Conservation (phyloP, 495 filamentous ascomycete genomes). For the Aspergillus nidulans region DNA sequence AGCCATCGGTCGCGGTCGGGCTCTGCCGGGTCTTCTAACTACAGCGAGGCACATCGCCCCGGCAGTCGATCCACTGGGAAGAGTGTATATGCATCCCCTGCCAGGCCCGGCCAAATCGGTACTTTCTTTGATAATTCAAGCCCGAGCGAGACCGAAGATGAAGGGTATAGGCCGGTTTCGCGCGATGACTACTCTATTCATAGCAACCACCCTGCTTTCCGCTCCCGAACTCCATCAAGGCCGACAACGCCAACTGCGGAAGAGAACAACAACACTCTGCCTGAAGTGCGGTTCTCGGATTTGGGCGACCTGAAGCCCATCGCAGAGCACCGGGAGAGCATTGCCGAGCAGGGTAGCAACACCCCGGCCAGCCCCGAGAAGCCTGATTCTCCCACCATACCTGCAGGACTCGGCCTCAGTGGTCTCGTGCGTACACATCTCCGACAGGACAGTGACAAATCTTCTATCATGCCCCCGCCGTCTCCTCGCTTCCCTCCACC, state of each 20-base stretch:
- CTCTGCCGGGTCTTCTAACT: slow-evolving; percentile 40
- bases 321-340: slow-evolving; percentile 27
- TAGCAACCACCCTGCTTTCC: slow-evolving; percentile 29
- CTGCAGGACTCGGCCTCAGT: slow-evolving; percentile 61
- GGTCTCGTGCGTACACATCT: slow-evolving; percentile 85
- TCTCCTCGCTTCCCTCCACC: slow-evolving; percentile 31
- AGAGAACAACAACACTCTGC: slow-evolving; percentile 27
- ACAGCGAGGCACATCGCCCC: slow-evolving; percentile 33
- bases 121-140: slow-evolving; percentile 45
- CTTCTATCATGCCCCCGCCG: slow-evolving; percentile 63
- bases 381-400: slow-evolving; percentile 76
- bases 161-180: slow-evolving; percentile 25
- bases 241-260: slow-evolving; percentile 24
- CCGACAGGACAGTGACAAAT: slow-evolving; percentile 73
- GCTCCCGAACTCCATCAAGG: slow-evolving; percentile 23
- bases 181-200: slow-evolving; percentile 28
- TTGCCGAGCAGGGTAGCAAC: slow-evolving; percentile 8
- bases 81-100: slow-evolving; percentile 32
- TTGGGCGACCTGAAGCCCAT: slow-evolving; percentile 42
- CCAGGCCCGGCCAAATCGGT: slow-evolving; percentile 14
- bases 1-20: slow-evolving; percentile 44
- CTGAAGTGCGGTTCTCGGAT: slow-evolving; percentile 42
- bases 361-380: slow-evolving; percentile 40
- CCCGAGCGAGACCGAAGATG: slow-evolving; percentile 42
- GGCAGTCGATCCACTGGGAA: slow-evolving; percentile 24